Evolutionary conservation across 345 rosid genomes (phyloP).

Genomic region (Mangifera indica): DNA sequence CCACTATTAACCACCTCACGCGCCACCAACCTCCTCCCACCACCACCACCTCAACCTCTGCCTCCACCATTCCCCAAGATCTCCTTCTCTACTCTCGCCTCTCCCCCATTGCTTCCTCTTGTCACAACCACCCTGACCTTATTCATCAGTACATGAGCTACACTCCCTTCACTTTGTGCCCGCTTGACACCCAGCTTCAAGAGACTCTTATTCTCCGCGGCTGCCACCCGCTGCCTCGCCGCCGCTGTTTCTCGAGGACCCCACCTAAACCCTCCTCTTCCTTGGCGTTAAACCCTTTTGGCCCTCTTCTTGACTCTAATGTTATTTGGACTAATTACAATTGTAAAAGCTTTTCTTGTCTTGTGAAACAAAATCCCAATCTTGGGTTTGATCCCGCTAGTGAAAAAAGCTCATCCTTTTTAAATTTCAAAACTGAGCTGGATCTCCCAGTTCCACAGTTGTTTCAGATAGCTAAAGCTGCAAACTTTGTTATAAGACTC

Average conservation of each 20-base stretch:
- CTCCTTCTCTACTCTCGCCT: conserved; percentile 78
- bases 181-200: conserved; percentile 65
- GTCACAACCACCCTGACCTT: conserved; percentile 83
- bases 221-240: conserved; percentile 97
- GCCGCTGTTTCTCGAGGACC: conserved; percentile 90
- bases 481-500: conserved; percentile 57
- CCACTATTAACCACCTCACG: conserved; percentile 88
- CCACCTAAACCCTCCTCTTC: conserved; percentile 51
- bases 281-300: conserved; percentile 51
- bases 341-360: conserved; percentile 76
- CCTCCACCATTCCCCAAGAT: conserved; percentile 55
- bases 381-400: conserved; percentile 58
- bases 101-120: conserved; percentile 83
- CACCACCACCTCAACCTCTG: conserved; percentile 18
- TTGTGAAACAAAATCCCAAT: conserved; percentile 46
- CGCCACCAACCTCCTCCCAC: conserved; percentile 56
- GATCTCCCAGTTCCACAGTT: conserved; percentile 91
- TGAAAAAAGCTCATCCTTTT: conserved; percentile 50
- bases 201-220: conserved; percentile 91
- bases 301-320: conserved; percentile 59
- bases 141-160: conserved; percentile 85
- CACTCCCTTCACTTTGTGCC: conserved; percentile 80
- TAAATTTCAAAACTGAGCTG: conserved; percentile 58
- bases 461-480: conserved; percentile 58
- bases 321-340: conserved; percentile 71